A percentile compares a stretch with the other conserved stretches of the same genome.
Evolutionary conservation across 495 filamentous ascomycete genomes (phyloP).

Genomic region (Neurospora sp.): DNA sequence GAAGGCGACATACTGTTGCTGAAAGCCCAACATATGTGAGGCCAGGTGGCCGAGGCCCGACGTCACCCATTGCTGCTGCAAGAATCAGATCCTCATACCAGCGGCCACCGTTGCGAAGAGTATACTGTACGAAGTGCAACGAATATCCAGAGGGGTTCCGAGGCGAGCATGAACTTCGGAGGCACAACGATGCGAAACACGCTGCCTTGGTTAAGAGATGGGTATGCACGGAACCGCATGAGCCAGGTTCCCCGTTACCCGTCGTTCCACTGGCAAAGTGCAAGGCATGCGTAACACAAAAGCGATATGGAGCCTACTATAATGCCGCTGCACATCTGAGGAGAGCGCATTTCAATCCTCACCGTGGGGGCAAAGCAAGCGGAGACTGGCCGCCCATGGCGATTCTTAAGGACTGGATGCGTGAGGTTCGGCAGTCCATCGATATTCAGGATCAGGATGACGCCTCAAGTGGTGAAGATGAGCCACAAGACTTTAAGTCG

Average conservation of each 20-base stretch:
- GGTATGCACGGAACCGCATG: constrained; percentile 51
- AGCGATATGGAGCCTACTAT: constrained; percentile 93
- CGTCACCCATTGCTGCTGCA: constrained; percentile 29
- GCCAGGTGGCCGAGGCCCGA: constrained; percentile 25
- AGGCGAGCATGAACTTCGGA: constrained; percentile 84
- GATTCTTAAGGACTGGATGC: constrained; percentile 78
- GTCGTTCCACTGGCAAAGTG: constrained; percentile 70
- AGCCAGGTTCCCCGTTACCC: constrained; percentile 36
- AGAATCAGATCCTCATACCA: constrained; percentile 64
- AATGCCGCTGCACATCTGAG: constrained; percentile 91
- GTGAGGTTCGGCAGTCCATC: constrained; percentile 49
- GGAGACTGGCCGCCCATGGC: constrained; percentile 81
- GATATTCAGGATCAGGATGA: constrained; percentile 38
- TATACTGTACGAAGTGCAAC: constrained; percentile 67
- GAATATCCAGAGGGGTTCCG: constrained; percentile 83
- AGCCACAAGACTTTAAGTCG: constrained; percentile 29
- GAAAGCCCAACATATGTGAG: constrained; percentile 35
- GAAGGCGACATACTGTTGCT: constrained; percentile 37
- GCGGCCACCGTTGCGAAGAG: constrained; percentile 66
- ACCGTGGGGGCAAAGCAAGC: constrained; percentile 74
- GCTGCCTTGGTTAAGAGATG: constrained; percentile 63
- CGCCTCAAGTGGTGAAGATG: constrained; percentile 37
- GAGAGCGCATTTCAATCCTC: constrained; percentile 74
- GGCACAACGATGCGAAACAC: constrained; percentile 79
- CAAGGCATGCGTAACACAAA: constrained; percentile 69